These are phyloP conservation scores for Triticum monococcum DNA, from an alignment of 176 grass and related monocot genomes.

Conservation along the genomic window DNA sequence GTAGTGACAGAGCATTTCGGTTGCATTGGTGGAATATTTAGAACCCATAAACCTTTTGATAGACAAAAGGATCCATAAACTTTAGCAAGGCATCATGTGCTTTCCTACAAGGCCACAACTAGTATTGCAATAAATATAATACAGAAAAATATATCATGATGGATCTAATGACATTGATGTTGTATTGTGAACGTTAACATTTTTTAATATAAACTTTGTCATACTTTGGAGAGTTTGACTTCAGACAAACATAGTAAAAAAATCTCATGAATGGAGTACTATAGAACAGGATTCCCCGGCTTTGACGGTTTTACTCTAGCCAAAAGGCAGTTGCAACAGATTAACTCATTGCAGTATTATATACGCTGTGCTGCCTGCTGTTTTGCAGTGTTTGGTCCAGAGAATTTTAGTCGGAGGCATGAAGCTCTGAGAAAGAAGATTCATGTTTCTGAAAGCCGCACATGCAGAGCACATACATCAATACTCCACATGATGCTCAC, in stretches of 20 bases:
- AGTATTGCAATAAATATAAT: neutral
- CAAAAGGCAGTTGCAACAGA: neutral
- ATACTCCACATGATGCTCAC: too few species aligned
- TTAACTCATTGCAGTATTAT: neutral
- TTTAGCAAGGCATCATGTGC: neutral
- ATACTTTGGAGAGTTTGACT: too few species aligned
- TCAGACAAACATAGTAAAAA: too few species aligned
- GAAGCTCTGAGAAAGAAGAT: slow-evolving; percentile 29
- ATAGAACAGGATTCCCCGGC: neutral
- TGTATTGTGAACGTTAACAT: too few species aligned
- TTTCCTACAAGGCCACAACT: neutral
- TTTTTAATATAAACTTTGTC: too few species aligned
- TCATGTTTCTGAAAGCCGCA: slow-evolving; percentile 21
- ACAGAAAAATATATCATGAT: too few species aligned
- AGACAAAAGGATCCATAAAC: neutral
- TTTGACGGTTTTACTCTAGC: neutral
- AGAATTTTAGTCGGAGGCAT: slow-evolving; percentile 21
- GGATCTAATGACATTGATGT: too few species aligned
- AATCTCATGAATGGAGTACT: too few species aligned
- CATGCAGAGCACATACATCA: slow-evolving; percentile 7
- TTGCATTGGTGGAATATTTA: slow-evolving; percentile 18
- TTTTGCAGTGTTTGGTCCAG: neutral
- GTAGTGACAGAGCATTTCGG: neutral
- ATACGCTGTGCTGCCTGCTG: neutral
- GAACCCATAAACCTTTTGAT: neutral